phyloP scores from a whole-genome alignment of 306 rosid genomes.

The Corylus avellana region DNA sequence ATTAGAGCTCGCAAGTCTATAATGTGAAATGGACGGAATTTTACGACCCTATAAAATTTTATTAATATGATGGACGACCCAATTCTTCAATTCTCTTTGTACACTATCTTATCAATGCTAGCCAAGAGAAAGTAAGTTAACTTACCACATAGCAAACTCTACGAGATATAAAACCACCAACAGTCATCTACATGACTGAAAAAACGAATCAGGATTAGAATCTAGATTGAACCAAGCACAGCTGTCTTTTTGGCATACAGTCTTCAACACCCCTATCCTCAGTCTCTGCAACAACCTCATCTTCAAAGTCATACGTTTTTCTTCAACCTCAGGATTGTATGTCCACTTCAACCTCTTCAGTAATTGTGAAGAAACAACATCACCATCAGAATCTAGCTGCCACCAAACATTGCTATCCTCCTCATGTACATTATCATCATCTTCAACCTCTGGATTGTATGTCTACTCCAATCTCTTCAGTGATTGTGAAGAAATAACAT shows the following conservation, averaged over 20 bases:
- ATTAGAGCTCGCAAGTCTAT: not conserved
- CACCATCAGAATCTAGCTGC: constrained; percentile 54
- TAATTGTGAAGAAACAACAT: constrained; percentile 9
- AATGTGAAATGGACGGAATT: not conserved
- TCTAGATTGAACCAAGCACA: constrained; percentile 39
- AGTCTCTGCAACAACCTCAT: not conserved
- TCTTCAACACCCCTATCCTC: constrained; percentile 14
- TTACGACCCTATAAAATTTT: no score
- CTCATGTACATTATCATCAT: constrained; percentile 26
- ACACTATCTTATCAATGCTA: not conserved
- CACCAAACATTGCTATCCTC: constrained; percentile 61
- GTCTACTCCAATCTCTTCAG: constrained; percentile 48
- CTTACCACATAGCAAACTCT: not conserved
- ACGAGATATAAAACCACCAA: not conserved
- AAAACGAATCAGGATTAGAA: constrained; percentile 21
- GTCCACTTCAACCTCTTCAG: constrained; percentile 49
- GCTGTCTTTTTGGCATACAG: constrained; percentile 1
- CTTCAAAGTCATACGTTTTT: not conserved
- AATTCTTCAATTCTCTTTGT: not conserved
- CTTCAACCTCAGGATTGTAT: constrained; percentile 30
- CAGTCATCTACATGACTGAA: not conserved
- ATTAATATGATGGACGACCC: not conserved
- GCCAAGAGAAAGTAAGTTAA: not conserved
- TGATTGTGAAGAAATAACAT: constrained; percentile 9
- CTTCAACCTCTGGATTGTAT: constrained; percentile 31